Percentiles rank a stretch among this genome's conserved stretches.
phyloP scores from a whole-genome alignment of 352 stramenopile species.

The Globisporangium ultimum region DNA sequence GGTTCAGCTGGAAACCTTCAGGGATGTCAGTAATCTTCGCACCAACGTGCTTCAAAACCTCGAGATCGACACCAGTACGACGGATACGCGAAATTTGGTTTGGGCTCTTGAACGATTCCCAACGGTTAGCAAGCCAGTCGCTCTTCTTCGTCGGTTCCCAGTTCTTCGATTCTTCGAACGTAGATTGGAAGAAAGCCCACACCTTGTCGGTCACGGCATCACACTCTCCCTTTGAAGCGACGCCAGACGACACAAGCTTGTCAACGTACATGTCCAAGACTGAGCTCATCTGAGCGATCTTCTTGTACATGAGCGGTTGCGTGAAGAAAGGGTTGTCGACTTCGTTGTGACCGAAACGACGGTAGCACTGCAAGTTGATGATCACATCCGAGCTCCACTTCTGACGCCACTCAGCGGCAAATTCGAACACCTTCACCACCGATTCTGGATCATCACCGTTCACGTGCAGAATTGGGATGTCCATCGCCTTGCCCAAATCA shows the following conservation, averaged over 20 bases:
- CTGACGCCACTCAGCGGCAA: slow-evolving; percentile 76
- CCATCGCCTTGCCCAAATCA: slow-evolving; percentile 96
- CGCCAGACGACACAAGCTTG: slow-evolving; percentile 39
- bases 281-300: slow-evolving; percentile 91
- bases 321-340: slow-evolving; percentile 98
- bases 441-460: slow-evolving; percentile 96
- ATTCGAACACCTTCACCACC: slow-evolving; percentile 88
- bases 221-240: slow-evolving; percentile 79
- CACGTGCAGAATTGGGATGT: slow-evolving; percentile 88
- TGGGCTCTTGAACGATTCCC: slow-evolving; percentile 96
- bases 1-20: slow-evolving; percentile 89
- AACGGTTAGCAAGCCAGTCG: slow-evolving; percentile 95
- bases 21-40: slow-evolving; percentile 79
- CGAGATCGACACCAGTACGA: slow-evolving; percentile 91
- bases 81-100: slow-evolving; percentile 91
- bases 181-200: slow-evolving; percentile 87
- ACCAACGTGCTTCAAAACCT: slow-evolving; percentile 91
- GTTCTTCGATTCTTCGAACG: slow-evolving; percentile 93
- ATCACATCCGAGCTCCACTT: slow-evolving; percentile 92
- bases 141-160: slow-evolving; percentile 88
- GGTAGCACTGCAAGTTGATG: slow-evolving; percentile 98
- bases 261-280: slow-evolving; percentile 90
- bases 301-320: slow-evolving; percentile 97
- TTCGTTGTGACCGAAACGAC: slow-evolving; percentile 98
- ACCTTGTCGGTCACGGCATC: slow-evolving; percentile 86